Conservation (phyloP, 305 asterid genomes). For the Nicotiana rustica region DNA sequence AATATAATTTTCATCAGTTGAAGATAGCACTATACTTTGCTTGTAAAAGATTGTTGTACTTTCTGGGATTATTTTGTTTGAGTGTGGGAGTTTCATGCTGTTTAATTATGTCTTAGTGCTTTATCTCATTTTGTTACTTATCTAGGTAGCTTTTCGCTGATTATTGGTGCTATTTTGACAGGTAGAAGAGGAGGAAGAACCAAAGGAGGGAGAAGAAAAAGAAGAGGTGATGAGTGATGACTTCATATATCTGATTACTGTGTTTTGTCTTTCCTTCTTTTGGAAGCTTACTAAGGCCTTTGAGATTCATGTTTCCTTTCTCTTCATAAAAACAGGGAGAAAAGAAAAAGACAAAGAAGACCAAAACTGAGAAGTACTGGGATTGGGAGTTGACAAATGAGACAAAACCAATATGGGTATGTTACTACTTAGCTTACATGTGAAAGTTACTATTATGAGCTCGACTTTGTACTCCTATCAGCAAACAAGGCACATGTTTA, state of each 20-base stretch:
- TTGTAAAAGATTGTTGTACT: not conserved
- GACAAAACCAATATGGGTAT: conserved; percentile 95
- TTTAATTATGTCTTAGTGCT: not conserved
- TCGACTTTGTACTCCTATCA: not conserved
- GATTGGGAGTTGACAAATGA: conserved; percentile 96
- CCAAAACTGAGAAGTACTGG: conserved; percentile 91
- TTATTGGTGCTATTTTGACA: conserved; percentile 38
- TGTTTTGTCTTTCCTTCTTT: not conserved
- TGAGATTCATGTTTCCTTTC: not conserved
- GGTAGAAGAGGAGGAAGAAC: conserved; percentile 96
- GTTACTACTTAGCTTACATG: conserved; percentile 27
- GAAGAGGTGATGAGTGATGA: conserved; percentile 60
- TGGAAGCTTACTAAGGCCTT: not conserved
- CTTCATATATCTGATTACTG: not conserved
- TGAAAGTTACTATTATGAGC: not conserved
- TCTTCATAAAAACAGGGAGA: conserved; percentile 55
- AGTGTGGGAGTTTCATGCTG: not conserved
- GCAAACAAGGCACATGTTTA: not conserved
- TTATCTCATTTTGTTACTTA: not conserved
- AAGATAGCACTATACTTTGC: not conserved
- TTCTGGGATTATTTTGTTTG: not conserved
- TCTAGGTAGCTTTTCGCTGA: not conserved
- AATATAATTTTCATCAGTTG: not conserved
- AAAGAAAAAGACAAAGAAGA: conserved; percentile 69
- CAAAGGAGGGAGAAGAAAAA: conserved; percentile 86